Percentiles rank a stretch among this genome's conserved stretches.
Conservation (phyloP, 495 filamentous ascomycete genomes). For the Rhypophila decipiens region DNA sequence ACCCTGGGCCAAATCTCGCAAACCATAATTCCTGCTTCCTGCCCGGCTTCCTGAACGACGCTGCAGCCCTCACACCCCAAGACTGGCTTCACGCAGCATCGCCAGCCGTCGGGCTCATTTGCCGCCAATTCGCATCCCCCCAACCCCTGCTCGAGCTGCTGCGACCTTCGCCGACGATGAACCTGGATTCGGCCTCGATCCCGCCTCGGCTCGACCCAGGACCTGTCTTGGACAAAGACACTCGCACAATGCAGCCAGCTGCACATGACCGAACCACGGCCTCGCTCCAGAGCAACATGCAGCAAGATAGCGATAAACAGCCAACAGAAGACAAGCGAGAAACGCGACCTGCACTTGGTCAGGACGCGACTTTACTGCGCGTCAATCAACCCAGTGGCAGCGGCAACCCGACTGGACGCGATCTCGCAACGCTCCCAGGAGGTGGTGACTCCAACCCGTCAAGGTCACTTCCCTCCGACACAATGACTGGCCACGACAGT, state of each 20-base stretch:
- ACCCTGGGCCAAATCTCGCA: slow-evolving; percentile 23
- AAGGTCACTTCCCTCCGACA: neutral
- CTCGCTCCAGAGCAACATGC: slow-evolving; percentile 8
- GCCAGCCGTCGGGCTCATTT: slow-evolving; percentile 4
- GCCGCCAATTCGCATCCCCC: slow-evolving; percentile 6
- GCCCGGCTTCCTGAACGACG: slow-evolving; percentile 1
- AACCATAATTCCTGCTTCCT: slow-evolving; percentile 11
- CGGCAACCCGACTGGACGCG: slow-evolving; percentile 13
- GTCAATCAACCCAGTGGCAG: neutral
- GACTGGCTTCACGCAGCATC: slow-evolving; percentile 10
- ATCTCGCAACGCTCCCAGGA: slow-evolving; percentile 3
- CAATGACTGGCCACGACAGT: neutral
- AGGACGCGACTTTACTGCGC: slow-evolving; percentile 16
- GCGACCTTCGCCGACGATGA: slow-evolving; percentile 14
- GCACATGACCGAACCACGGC: slow-evolving; percentile 4
- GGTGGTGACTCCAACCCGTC: slow-evolving; percentile 7
- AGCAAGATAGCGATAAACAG: slow-evolving; percentile 2
- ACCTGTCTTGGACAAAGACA: slow-evolving; percentile 22
- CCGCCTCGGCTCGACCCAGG: slow-evolving; percentile 21
- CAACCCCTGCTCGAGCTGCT: slow-evolving; percentile 1
- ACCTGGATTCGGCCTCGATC: slow-evolving; percentile 17
- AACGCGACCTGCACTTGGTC: slow-evolving; percentile 2
- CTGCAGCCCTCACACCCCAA: neutral
- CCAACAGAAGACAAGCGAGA: slow-evolving; percentile 2
- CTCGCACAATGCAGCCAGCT: slow-evolving; percentile 11